A percentile compares a stretch with the other conserved stretches of the same genome.
These are phyloP conservation scores for Acacia concinna DNA, from an alignment of 331 rosid species.

Conservation along the genomic window DNA sequence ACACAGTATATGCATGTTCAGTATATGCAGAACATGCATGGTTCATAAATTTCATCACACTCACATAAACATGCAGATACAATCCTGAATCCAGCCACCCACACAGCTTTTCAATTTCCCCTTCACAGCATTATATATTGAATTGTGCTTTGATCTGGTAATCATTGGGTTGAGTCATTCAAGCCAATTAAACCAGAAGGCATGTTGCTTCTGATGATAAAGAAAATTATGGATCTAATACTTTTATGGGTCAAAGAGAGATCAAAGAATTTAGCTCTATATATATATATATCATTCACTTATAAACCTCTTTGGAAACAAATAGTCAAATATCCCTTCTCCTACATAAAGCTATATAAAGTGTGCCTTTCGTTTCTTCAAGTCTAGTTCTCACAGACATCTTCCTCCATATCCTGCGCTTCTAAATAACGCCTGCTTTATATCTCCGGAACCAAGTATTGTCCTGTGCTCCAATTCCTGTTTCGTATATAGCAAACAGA, in stretches of 20 bases:
- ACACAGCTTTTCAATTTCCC: neutral
- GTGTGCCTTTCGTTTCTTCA: neutral
- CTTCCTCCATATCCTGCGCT: constrained; percentile 97
- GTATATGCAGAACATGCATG: constrained; percentile 16
- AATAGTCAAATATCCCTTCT: constrained; percentile 21
- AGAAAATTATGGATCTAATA: constrained; percentile 17
- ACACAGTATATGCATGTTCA: no score
- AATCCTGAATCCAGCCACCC: neutral
- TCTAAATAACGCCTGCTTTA: constrained; percentile 77
- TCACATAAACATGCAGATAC: neutral
- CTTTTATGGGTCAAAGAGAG: neutral
- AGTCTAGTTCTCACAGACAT: constrained; percentile 53
- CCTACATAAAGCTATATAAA: neutral
- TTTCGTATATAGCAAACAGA: constrained; percentile 11
- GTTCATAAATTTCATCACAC: neutral
- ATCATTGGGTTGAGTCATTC: constrained; percentile 25
- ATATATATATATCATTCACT: neutral
- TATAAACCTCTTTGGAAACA: constrained; percentile 31
- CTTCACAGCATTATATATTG: neutral
- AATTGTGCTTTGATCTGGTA: neutral
- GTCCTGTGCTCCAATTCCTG: constrained; percentile 55
- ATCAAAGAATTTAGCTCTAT: neutral
- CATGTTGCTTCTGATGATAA: constrained; percentile 16
- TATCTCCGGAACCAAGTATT: constrained; percentile 53
- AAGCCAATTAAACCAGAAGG: constrained; percentile 26